Evolutionary conservation across 768 basidiomycete species (phyloP).

Genomic region (Mycena rosella): DNA sequence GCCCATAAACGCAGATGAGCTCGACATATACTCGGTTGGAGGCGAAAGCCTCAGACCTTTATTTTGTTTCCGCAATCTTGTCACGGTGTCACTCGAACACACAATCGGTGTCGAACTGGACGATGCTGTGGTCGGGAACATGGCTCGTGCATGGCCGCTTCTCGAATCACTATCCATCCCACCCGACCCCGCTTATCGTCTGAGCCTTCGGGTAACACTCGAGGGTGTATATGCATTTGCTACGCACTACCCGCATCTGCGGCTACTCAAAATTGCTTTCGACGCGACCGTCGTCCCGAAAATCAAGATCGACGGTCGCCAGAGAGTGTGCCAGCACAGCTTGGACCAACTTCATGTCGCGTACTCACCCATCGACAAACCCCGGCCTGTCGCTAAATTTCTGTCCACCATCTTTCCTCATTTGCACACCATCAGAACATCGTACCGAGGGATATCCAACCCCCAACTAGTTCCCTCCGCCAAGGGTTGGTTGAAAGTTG

Average conservation of each 20-base stretch:
- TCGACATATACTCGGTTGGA: neutral
- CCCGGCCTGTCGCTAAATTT: slow-evolving; percentile 13
- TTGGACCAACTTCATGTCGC: neutral
- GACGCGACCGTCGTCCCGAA: slow-evolving; percentile 9
- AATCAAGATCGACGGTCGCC: neutral
- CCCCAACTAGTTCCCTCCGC: too few species aligned
- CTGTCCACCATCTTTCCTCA: slow-evolving; percentile 2
- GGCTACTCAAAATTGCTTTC: neutral
- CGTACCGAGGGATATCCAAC: too few species aligned
- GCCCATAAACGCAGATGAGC: neutral
- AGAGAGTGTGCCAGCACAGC: neutral
- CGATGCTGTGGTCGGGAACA: neutral
- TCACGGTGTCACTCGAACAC: neutral
- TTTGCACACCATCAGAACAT: neutral
- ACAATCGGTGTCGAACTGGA: neutral
- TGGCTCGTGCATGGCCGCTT: slow-evolving; percentile 13
- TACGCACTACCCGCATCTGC: slow-evolving; percentile 1
- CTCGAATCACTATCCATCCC: neutral
- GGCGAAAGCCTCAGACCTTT: neutral
- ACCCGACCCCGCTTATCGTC: neutral
- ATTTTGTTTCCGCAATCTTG: slow-evolving; percentile 4
- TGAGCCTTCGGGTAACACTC: neutral
- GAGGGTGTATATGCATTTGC: slow-evolving; percentile 1
- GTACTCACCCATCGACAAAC: neutral
- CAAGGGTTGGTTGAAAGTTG: too few species aligned